Conservation (phyloP, 495 filamentous ascomycete species). For the Durotheca rogersii region DNA sequence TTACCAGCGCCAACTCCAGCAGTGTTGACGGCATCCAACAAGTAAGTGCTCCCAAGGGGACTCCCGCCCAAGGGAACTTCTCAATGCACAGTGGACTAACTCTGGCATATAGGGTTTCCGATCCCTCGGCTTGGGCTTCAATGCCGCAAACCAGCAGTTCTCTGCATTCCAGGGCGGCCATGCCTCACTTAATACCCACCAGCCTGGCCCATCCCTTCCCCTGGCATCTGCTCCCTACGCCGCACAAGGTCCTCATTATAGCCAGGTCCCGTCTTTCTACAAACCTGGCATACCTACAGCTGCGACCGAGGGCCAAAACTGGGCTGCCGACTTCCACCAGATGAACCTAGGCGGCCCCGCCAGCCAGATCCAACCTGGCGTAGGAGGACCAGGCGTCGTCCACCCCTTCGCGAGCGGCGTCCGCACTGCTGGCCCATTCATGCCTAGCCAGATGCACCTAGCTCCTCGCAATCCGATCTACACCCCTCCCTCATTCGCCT, state of each 20-base stretch:
- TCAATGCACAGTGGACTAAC: no score
- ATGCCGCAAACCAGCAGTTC: conserved; percentile 19
- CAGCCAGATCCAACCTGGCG: not conserved
- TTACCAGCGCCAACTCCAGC: conserved; percentile 7
- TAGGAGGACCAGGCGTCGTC: not conserved
- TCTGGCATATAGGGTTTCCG: conserved; percentile 41
- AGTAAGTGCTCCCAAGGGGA: conserved; percentile 13
- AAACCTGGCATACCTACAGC: not conserved
- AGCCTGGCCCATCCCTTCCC: no score
- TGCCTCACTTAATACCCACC: conserved; percentile 1
- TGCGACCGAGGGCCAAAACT: conserved; percentile 13
- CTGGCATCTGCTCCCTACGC: no score
- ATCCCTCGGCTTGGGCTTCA: conserved; percentile 11
- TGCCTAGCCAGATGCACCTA: not conserved
- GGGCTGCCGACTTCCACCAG: conserved; percentile 39
- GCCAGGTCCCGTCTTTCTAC: no score
- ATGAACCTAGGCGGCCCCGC: conserved; percentile 17
- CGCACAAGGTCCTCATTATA: no score
- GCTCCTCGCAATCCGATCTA: not conserved
- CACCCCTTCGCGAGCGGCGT: not conserved
- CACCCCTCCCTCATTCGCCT: not conserved
- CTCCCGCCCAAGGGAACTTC: no score
- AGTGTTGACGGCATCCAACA: conserved; percentile 21
- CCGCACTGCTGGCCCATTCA: not conserved
- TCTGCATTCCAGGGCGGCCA: conserved; percentile 10